phyloP scores from a whole-genome alignment of 179 eudicot genomes.

The Pouteria campechiana region DNA sequence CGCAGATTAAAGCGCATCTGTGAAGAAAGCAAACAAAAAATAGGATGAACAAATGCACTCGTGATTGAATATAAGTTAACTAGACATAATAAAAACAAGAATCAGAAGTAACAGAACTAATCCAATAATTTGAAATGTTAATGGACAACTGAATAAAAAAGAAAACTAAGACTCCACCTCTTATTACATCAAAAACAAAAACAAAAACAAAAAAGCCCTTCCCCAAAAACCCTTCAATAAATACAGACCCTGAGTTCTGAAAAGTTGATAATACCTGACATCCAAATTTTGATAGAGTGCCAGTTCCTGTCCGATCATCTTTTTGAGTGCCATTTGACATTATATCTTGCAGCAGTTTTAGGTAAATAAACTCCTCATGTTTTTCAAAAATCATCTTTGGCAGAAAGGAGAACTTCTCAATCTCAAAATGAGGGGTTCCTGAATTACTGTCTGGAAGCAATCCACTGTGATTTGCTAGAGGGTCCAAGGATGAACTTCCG shows the following conservation, averaged over 20 bases:
- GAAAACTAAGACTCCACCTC: not conserved
- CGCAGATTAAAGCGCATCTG: constrained; percentile 97
- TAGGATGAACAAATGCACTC: too few relatives aligned
- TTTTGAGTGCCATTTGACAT: constrained; percentile 53
- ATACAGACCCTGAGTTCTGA: not conserved
- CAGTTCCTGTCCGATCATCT: constrained; percentile 86
- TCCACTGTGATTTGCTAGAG: constrained; percentile 10
- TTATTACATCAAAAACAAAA: too few relatives aligned
- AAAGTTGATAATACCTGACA: constrained; percentile 52
- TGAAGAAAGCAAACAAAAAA: too few relatives aligned
- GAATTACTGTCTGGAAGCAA: constrained; percentile 1
- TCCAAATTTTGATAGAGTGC: constrained; percentile 86
- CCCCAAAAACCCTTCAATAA: not conserved
- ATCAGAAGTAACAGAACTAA: not conserved
- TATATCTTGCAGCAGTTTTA: constrained; percentile 61
- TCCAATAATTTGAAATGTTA: not conserved
- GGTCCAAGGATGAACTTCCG: constrained; percentile 27
- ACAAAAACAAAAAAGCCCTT: constrained; percentile 1
- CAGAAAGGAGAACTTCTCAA: constrained; percentile 52
- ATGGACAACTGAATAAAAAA: not conserved
- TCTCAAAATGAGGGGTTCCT: constrained; percentile 19
- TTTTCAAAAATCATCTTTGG: constrained; percentile 62
- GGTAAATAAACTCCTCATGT: constrained; percentile 74
- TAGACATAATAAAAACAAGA: not conserved
- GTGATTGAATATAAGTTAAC: too few relatives aligned